These are phyloP conservation scores for Cladosporium austrohemisphaericum DNA, from an alignment of 2,329 filamentous ascomycete species.

Conservation along the genomic window DNA sequence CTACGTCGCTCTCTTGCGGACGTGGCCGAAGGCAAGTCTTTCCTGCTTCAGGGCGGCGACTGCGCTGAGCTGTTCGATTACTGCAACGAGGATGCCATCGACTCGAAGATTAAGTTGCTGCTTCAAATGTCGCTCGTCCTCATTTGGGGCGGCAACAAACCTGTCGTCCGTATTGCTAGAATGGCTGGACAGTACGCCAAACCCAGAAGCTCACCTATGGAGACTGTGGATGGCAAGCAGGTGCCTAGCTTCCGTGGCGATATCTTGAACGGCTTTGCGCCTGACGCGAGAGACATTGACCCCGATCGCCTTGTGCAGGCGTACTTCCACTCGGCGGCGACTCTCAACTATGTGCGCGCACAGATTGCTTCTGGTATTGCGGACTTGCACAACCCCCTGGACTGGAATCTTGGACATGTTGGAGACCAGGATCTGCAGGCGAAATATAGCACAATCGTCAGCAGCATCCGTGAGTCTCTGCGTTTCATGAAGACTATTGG, in stretches of 20 bases:
- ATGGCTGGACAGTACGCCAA: constrained; percentile 99
- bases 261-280: constrained; percentile 84
- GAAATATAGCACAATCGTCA: constrained; percentile 81
- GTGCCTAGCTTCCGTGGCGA: constrained; percentile 92
- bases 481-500: constrained; percentile 94
- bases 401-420: constrained; percentile 93
- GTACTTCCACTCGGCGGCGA: constrained; percentile 93
- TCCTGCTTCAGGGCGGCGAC: constrained; percentile 92
- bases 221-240: constrained; percentile 72
- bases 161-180: constrained; percentile 87
- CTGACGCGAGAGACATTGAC: constrained; percentile 73
- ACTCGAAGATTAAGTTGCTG: constrained; percentile 93
- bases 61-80: constrained; percentile 98
- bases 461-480: constrained; percentile 82
- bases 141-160: constrained; percentile 79
- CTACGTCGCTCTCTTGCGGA: constrained; percentile 76
- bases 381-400: constrained; percentile 85
- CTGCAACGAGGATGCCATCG: constrained; percentile 82
- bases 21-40: constrained; percentile 85
- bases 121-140: constrained; percentile 96
- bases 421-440: constrained; percentile 75
- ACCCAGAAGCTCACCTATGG: constrained; percentile 82
- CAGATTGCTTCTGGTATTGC: constrained; percentile 84
- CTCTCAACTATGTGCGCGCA: constrained; percentile 86
- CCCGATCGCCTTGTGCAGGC: constrained; percentile 81